phyloP scores from a whole-genome alignment of 805 yeast genomes.

The Ogataea angusta region DNA sequence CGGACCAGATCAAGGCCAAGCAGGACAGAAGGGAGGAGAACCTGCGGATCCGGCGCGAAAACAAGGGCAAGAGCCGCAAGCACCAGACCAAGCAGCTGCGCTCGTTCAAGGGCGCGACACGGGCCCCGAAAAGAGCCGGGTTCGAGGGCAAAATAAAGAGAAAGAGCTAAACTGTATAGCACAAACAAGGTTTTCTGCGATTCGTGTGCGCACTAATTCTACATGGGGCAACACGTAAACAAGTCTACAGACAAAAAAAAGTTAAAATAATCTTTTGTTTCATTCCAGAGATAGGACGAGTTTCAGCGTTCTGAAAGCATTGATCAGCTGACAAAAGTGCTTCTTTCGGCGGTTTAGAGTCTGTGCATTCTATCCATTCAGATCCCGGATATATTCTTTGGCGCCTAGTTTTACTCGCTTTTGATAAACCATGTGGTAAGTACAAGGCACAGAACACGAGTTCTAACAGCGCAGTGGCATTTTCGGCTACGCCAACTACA shows the following conservation, averaged over 20 bases:
- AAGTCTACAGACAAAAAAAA: constrained; percentile 5
- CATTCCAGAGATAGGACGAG: background rate
- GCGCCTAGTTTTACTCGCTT: constrained; percentile 1
- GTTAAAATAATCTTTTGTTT: constrained; percentile 5
- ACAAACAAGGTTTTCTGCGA: background rate
- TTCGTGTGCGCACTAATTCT: constrained; percentile 2
- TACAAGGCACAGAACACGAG: background rate
- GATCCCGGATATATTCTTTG: background rate
- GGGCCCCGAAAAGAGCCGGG: constrained; percentile 65
- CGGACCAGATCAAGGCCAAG: constrained; percentile 68
- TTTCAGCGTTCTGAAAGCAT: background rate
- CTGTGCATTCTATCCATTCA: background rate
- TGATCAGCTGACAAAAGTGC: constrained; percentile 1
- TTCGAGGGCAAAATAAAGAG: constrained; percentile 64
- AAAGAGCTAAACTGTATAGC: constrained; percentile 1
- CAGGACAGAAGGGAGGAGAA: constrained; percentile 91
- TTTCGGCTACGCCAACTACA: constrained; percentile 94
- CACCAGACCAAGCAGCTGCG: constrained; percentile 65
- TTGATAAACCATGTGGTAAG: constrained; percentile 14
- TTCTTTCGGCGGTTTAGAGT: background rate
- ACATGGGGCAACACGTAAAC: constrained; percentile 12
- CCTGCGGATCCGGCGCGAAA: constrained; percentile 77
- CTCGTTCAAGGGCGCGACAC: constrained; percentile 56
- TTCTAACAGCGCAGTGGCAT: constrained; percentile 62
- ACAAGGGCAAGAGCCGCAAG: constrained; percentile 77